Percentiles rank a stretch among this genome's conserved stretches.
Conservation (phyloP, 257 asterid species). For the Oldenlandia corymbosa region DNA sequence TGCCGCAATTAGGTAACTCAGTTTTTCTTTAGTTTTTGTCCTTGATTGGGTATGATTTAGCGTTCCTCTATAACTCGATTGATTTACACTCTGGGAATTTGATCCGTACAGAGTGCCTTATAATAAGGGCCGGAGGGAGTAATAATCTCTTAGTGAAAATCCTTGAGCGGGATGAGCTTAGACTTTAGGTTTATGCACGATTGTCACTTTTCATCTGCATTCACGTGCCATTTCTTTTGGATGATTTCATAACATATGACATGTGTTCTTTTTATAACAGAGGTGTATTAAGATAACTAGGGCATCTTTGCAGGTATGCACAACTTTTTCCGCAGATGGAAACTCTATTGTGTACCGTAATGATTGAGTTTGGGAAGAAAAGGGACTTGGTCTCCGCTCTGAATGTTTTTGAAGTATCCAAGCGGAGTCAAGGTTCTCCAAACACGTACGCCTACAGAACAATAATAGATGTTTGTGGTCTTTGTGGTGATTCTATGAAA, state of each 20-base stretch:
- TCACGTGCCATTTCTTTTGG: too few species aligned
- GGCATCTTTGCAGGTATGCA: constrained; percentile 60
- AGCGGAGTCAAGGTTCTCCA: constrained; percentile 43
- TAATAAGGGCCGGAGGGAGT: too few species aligned
- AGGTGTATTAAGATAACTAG: background rate
- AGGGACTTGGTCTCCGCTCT: constrained; percentile 69
- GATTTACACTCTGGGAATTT: too few species aligned
- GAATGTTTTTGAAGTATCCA: constrained; percentile 64
- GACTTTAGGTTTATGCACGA: too few species aligned
- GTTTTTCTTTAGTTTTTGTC: background rate
- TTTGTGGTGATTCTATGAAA: constrained; percentile 78
- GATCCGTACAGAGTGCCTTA: too few species aligned
- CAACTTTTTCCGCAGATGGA: constrained; percentile 46
- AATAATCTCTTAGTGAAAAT: too few species aligned
- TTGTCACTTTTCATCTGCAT: too few species aligned
- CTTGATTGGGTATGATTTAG: background rate
- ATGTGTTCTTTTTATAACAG: too few species aligned
- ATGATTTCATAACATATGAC: too few species aligned
- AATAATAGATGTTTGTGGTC: constrained; percentile 91
- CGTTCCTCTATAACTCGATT: background rate
- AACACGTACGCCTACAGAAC: constrained; percentile 75
- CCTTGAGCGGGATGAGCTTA: too few species aligned
- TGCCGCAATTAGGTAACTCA: constrained; percentile 62
- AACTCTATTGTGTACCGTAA: constrained; percentile 53
- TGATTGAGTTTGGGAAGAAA: constrained; percentile 81